Evolutionary conservation across 768 basidiomycete species (phyloP).

Genomic region (Podaxis sp.): DNA sequence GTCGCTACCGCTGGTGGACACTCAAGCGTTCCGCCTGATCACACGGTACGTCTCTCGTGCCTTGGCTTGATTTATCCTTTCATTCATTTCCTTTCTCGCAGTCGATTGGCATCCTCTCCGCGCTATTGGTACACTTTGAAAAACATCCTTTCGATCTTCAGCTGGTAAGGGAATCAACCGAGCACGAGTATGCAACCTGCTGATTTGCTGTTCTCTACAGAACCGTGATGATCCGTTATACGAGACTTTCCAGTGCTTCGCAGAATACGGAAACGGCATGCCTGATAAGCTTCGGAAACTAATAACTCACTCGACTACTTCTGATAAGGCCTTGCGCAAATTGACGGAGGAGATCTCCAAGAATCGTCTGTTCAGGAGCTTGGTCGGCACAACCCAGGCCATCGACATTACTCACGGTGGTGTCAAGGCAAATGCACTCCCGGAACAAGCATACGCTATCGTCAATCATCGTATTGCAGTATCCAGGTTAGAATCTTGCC

Average conservation of each 20-base stretch:
- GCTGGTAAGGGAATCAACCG: conserved; percentile 39
- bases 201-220: conserved; percentile 26
- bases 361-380: conserved; percentile 39
- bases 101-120: conserved; percentile 82
- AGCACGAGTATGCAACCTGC: background rate
- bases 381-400: conserved; percentile 75
- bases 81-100: conserved; percentile 23
- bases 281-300: conserved; percentile 44
- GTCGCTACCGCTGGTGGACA: conserved; percentile 78
- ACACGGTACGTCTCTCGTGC: conserved; percentile 54
- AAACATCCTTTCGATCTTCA: conserved; percentile 53
- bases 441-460: conserved; percentile 67
- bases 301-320: conserved; percentile 47
- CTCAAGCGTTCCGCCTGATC: conserved; percentile 78
- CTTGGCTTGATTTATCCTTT: background rate
- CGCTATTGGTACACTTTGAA: conserved; percentile 69
- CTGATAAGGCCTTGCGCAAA: conserved; percentile 48
- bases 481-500: conserved; percentile 42
- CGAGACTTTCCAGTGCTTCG: conserved; percentile 62
- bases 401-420: conserved; percentile 70
- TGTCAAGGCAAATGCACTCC: conserved; percentile 77
- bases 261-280: conserved; percentile 58
- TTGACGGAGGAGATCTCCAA: conserved; percentile 49
- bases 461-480: conserved; percentile 74
- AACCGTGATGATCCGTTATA: conserved; percentile 59